A percentile compares a stretch with the other conserved stretches of the same genome.
These are phyloP conservation scores for Gossypium raimondii DNA, from an alignment of 345 rosid genomes.

Conservation along the genomic window DNA sequence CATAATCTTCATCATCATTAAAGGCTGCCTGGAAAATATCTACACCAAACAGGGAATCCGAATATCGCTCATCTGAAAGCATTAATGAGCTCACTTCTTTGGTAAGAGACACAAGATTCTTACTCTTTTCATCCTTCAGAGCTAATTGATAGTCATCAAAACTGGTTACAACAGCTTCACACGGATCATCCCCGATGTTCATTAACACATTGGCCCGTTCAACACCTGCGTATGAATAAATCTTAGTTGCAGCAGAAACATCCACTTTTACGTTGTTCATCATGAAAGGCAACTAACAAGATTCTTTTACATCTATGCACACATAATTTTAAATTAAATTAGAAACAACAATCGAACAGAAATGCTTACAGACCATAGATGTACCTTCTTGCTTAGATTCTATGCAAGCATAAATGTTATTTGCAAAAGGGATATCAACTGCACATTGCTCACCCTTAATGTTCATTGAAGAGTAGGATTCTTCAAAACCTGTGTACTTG, in stretches of 20 bases:
- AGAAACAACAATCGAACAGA: not conserved
- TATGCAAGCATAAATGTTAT: not conserved
- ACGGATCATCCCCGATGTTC: not conserved
- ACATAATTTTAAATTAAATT: not conserved
- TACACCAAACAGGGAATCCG: not conserved
- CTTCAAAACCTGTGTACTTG: not conserved
- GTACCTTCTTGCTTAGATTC: too few species aligned
- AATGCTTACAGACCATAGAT: not conserved
- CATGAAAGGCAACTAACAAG: not conserved
- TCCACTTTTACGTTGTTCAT: not conserved
- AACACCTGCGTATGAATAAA: not conserved
- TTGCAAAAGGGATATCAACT: not conserved
- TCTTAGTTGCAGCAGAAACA: not conserved
- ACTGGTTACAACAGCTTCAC: not conserved
- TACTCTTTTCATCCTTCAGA: not conserved
- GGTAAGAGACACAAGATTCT: not conserved
- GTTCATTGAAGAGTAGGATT: not conserved
- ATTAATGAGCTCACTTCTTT: not conserved
- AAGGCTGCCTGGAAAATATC: not conserved
- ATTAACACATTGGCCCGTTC: not conserved
- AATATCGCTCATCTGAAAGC: not conserved
- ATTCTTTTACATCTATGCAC: not conserved
- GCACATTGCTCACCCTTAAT: not conserved
- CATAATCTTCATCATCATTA: not conserved
- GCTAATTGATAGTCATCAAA: not conserved